A percentile compares a stretch with the other conserved stretches of the same genome.
phyloP scores from a whole-genome alignment of 495 filamentous ascomycete species.

The Podospora appendiculata region DNA sequence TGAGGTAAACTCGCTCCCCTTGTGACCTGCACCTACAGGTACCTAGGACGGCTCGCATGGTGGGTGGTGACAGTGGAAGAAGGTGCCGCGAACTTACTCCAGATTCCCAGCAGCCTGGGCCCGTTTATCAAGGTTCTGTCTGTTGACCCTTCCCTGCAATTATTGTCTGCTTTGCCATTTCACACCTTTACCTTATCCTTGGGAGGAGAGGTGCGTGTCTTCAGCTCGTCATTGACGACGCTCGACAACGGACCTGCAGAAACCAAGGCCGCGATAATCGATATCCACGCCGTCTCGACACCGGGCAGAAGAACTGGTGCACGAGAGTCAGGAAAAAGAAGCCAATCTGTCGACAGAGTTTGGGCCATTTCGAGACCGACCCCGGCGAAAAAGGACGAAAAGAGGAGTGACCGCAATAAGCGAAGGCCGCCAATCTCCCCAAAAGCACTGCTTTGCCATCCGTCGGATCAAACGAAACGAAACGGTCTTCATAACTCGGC shows the following conservation, averaged over 20 bases:
- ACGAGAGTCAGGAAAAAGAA: neutral
- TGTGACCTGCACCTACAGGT: too few relatives aligned
- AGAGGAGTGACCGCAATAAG: neutral
- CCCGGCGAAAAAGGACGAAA: neutral
- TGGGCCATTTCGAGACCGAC: neutral
- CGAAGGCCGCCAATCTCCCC: neutral
- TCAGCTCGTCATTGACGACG: constrained; percentile 11
- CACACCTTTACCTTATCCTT: constrained; percentile 1
- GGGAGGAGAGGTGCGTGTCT: constrained; percentile 5
- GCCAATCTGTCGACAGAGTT: neutral
- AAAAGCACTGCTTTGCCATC: too few relatives aligned
- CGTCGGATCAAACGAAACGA: too few relatives aligned
- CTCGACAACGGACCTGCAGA: constrained; percentile 4
- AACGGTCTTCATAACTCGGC: too few relatives aligned
- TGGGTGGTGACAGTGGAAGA: too few relatives aligned
- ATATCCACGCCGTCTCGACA: neutral
- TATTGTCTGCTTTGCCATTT: neutral
- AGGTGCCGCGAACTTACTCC: too few relatives aligned
- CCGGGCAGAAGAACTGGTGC: neutral
- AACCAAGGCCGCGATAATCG: neutral
- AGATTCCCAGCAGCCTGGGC: too few relatives aligned
- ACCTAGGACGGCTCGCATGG: too few relatives aligned
- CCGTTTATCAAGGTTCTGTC: neutral
- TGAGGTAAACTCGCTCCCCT: too few relatives aligned
- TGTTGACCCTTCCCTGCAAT: neutral